Percentiles rank a stretch among this genome's conserved stretches.
These are phyloP conservation scores for Entomortierella chlamydospora DNA, from an alignment of 192 early-diverging fungal genomes.

Conservation along the genomic window DNA sequence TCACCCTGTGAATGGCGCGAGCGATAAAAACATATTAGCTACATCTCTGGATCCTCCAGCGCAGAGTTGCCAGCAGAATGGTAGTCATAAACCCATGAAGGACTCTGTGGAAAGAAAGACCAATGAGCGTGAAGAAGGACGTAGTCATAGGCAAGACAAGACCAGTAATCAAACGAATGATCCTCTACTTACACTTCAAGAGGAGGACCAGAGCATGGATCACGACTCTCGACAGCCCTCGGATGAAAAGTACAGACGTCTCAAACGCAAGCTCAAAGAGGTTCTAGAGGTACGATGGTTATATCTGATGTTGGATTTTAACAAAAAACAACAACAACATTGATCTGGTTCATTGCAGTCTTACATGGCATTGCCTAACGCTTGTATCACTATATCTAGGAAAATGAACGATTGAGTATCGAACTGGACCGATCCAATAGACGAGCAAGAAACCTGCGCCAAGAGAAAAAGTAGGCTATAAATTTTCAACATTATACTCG, in stretches of 20 bases:
- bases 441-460: conserved; percentile 36
- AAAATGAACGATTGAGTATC: conserved; percentile 30
- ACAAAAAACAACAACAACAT: too few species aligned
- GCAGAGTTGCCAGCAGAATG: background rate
- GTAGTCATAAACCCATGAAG: background rate
- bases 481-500: too few species aligned
- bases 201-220: conserved; percentile 8
- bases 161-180: background rate
- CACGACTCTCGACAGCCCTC: conserved; percentile 8
- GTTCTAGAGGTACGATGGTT: conserved; percentile 54
- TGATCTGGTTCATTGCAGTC: too few species aligned
- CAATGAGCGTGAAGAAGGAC: background rate
- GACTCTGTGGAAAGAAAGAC: conserved; percentile 1
- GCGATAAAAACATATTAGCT: background rate
- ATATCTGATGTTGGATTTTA: background rate
- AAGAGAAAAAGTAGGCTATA: conserved; percentile 53
- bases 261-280: conserved; percentile 59
- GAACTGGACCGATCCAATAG: conserved; percentile 27
- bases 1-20: background rate
- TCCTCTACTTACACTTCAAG: background rate
- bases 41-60: background rate
- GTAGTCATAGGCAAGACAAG: background rate
- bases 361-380: too few species aligned
- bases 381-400: conserved; percentile 18
- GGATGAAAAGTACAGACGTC: conserved; percentile 57